Evolutionary conservation across 805 yeast species (phyloP).

Genomic region (Candida michaelii): DNA sequence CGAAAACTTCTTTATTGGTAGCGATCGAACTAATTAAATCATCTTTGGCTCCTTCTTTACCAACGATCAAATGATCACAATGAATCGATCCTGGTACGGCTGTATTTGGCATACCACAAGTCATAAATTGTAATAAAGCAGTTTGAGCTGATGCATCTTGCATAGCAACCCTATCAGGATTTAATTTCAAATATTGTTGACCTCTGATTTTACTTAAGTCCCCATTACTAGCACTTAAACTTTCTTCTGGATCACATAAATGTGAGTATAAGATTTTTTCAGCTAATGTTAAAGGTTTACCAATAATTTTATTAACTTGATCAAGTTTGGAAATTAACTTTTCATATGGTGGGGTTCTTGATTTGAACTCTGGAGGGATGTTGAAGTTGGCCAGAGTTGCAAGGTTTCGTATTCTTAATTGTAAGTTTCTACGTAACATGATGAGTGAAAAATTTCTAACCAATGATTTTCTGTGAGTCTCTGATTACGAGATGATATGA

Average conservation of each 20-base stretch:
- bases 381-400: slow-evolving; percentile 32
- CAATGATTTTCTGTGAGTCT: slow-evolving; percentile 11
- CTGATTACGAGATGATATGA: slow-evolving; percentile 12
- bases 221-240: slow-evolving; percentile 53
- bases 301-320: slow-evolving; percentile 62
- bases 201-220: slow-evolving; percentile 69
- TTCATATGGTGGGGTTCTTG: slow-evolving; percentile 87
- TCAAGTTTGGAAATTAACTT: slow-evolving; percentile 65
- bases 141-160: slow-evolving; percentile 99
- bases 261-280: slow-evolving; percentile 95
- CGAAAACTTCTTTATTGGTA: slow-evolving; percentile 92
- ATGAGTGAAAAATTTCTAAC: slow-evolving; percentile 8
- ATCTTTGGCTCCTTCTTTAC: slow-evolving; percentile 84
- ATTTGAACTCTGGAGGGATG: slow-evolving; percentile 59
- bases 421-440: slow-evolving; percentile 1
- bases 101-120: slow-evolving; percentile 85
- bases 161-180: slow-evolving; percentile 98
- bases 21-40: slow-evolving; percentile 81
- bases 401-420: slow-evolving; percentile 15
- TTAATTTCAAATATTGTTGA: slow-evolving; percentile 81
- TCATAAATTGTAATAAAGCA: slow-evolving; percentile 98
- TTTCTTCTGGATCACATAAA: slow-evolving; percentile 82
- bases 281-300: slow-evolving; percentile 83
- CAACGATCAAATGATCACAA: slow-evolving; percentile 97
- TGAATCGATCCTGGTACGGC: slow-evolving; percentile 95